These are phyloP conservation scores for Naumovozyma baii DNA, from an alignment of 805 yeast species.

Conservation along the genomic window DNA sequence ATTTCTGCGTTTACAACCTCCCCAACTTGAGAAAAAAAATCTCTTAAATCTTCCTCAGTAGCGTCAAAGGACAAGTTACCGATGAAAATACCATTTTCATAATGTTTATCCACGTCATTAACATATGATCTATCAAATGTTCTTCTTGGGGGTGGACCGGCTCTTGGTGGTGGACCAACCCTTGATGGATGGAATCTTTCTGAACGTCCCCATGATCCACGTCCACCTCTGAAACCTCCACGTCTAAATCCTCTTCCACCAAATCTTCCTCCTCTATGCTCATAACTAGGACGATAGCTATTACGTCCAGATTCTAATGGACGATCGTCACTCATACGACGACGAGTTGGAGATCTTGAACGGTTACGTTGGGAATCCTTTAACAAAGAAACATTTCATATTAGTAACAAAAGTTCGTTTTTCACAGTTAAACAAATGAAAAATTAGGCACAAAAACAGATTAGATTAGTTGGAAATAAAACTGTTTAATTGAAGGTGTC, in stretches of 20 bases:
- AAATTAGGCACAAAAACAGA: no score
- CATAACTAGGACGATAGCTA: conserved; percentile 28
- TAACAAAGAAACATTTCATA: not conserved
- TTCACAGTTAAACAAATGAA: not conserved
- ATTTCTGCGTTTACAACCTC: conserved; percentile 72
- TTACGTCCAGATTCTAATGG: conserved; percentile 12
- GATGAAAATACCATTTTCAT: conserved; percentile 57
- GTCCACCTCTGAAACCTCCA: conserved; percentile 12
- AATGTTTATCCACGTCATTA: conserved; percentile 40
- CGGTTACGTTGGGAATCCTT: conserved; percentile 10
- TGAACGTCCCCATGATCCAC: conserved; percentile 4
- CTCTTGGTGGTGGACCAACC: not conserved
- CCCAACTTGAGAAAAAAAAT: conserved; percentile 52
- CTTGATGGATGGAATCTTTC: not conserved
- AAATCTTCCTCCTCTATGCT: conserved; percentile 22
- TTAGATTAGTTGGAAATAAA: no score
- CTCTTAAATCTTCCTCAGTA: conserved; percentile 49
- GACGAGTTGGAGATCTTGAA: conserved; percentile 18
- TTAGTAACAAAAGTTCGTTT: not conserved
- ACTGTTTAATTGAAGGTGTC: no score
- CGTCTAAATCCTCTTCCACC: conserved; percentile 5
- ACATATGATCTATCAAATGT: conserved; percentile 9
- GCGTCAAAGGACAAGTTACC: conserved; percentile 65
- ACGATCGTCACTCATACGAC: conserved; percentile 25
- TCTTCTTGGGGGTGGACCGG: conserved; percentile 2